These are phyloP conservation scores for Epithemia pelagica DNA, from an alignment of 108 stramenopile species.

Conservation along the genomic window DNA sequence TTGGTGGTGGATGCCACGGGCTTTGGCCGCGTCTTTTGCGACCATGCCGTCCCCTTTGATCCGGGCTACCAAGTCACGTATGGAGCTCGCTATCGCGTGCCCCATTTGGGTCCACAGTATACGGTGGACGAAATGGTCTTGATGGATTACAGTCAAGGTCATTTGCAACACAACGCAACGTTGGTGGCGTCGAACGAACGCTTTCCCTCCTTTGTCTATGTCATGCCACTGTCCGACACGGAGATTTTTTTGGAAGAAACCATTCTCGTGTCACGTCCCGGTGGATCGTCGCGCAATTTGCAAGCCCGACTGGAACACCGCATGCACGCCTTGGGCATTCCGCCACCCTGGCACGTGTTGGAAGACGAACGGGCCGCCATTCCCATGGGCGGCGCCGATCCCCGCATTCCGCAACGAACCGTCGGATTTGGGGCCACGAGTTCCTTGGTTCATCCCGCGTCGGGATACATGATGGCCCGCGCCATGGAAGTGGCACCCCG, in stretches of 20 bases:
- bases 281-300: constrained; percentile 2
- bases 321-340: constrained; percentile 7
- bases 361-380: constrained; percentile 20
- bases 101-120: neutral
- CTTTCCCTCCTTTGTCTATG: constrained; percentile 20
- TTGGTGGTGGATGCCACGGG: constrained; percentile 18
- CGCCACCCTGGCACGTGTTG: neutral
- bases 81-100: constrained; percentile 10
- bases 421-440: constrained; percentile 16
- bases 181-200: constrained; percentile 4
- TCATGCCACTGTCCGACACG: constrained; percentile 7
- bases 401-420: constrained; percentile 12
- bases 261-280: constrained; percentile 9
- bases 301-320: constrained; percentile 10
- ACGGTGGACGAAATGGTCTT: constrained; percentile 5
- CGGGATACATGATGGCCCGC: constrained; percentile 19
- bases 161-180: constrained; percentile 5
- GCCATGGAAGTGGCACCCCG: constrained; percentile 22
- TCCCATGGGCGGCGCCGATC: constrained; percentile 20
- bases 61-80: constrained; percentile 17
- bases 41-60: constrained; percentile 10
- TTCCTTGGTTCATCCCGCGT: constrained; percentile 16
- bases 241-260: constrained; percentile 23
- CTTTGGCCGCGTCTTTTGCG: constrained; percentile 7
- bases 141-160: constrained; percentile 15